A percentile compares a stretch with the other conserved stretches of the same genome.
Evolutionary conservation across 169 alveolate genomes (phyloP).

Genomic region (Plasmodium vivax): DNA sequence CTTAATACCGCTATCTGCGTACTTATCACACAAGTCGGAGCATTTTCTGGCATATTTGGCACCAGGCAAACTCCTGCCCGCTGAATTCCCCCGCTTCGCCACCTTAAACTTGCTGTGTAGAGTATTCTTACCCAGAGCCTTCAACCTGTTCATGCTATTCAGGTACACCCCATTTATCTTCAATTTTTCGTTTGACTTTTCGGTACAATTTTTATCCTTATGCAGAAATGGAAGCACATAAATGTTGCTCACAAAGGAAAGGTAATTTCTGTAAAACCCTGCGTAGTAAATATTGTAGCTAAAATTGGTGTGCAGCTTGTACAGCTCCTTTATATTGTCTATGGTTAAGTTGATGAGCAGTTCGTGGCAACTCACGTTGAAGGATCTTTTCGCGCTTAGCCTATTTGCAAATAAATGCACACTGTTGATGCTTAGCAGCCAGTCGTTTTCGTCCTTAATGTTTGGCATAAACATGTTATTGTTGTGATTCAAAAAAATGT

Average conservation of each 20-base stretch:
- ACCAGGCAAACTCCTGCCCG: not conserved
- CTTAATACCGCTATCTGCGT: not conserved
- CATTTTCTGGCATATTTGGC: not conserved
- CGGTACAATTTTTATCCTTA: not conserved
- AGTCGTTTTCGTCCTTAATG: constrained; percentile 56
- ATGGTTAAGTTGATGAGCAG: constrained; percentile 30
- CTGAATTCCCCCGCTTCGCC: not conserved
- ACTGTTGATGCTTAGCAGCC: constrained; percentile 37
- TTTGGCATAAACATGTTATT: constrained; percentile 66
- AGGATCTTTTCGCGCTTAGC: not conserved
- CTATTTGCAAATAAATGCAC: constrained; percentile 4
- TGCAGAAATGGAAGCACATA: constrained; percentile 25
- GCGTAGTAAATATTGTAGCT: constrained; percentile 52
- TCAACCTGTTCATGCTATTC: not conserved
- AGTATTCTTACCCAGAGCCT: not conserved
- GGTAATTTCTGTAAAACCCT: constrained; percentile 24
- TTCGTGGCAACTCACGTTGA: constrained; percentile 20
- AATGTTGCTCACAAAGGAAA: constrained; percentile 20
- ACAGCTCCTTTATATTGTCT: constrained; percentile 49
- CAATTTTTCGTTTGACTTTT: constrained; percentile 43
- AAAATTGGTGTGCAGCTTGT: constrained; percentile 29
- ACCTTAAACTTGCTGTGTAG: not conserved
- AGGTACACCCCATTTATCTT: constrained; percentile 28
- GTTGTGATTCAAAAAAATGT: constrained; percentile 45
- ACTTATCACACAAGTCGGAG: not conserved